Evolutionary conservation across 352 stramenopile species (phyloP), one percentile per base, ranked within the genome.

Genomic region (Hyaloperonospora brassicae): DNA sequence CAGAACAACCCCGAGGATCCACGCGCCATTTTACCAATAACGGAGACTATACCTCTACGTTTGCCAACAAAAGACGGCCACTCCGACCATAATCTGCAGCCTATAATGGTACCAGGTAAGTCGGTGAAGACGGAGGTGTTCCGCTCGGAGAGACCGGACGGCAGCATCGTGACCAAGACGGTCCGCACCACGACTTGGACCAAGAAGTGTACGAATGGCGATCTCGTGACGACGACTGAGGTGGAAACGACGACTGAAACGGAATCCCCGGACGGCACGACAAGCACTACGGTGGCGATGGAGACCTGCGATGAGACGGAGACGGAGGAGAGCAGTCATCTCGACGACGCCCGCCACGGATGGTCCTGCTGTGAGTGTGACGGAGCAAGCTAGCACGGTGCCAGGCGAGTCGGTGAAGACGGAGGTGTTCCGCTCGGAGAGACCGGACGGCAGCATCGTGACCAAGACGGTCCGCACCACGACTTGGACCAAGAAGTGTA

Each of bases 381-480:
- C 52, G n/a, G 52, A 58, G 52, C 42, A 58, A 23, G 52, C 52
- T 52, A 35, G 43, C 25, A 17, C 23, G 40, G 31, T 8, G 43
- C 52, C 52, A 5, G 52, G 52, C 36, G 43, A 52, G 35, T 42
- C 43, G 44, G 55, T 56, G 30, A 51, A 61, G 47, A 55, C 47
- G 39, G 46, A 55, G 47, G 47, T 56, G 46, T 51, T 56, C 47
- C 55, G 55, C 46, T 55, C 43, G 36, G 47, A 61, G 27, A 35
- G 51, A 45, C 42, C 52, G 14, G 47, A 55, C 40, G 55, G 49
- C 55, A 55, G 55, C 31, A 47, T 55, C 47, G 47, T 50, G 55
- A 55, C 35, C 55, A 55, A 55, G 55, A 61, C 55, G 41, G 49
- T 55, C 17, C 48, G 50, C 47, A 61, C 38, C 22, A 51, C 47